Evolutionary conservation across 768 basidiomycete species (phyloP).

Genomic region (Daedalea quercina): DNA sequence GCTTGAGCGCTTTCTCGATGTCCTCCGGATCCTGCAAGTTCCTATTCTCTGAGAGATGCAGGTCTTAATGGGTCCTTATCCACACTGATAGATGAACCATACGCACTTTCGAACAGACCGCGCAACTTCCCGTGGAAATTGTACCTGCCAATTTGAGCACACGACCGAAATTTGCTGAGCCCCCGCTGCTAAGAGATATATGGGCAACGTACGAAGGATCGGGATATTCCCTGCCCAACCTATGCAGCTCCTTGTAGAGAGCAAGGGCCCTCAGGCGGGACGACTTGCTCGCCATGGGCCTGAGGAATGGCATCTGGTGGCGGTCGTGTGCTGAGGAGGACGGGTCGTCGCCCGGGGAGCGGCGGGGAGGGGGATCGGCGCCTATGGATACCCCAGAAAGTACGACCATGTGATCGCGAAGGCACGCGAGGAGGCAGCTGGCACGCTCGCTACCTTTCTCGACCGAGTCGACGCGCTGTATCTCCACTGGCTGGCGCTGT

Average conservation of each 20-base stretch:
- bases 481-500: neutral
- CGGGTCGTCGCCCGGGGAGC: neutral
- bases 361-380: neutral
- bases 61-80: neutral
- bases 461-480: too few relatives aligned
- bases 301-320: neutral
- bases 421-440: neutral
- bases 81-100: neutral
- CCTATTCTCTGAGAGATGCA: conserved; percentile 48
- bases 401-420: conserved; percentile 5
- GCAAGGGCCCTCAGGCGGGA: conserved; percentile 60
- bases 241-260: conserved; percentile 77
- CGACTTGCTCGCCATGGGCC: conserved; percentile 39
- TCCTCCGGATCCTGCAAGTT: conserved; percentile 58
- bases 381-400: neutral
- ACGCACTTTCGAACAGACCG: conserved; percentile 66
- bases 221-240: conserved; percentile 76
- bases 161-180: neutral
- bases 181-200: neutral
- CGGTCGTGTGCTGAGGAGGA: neutral
- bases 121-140: conserved; percentile 72
- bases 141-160: conserved; percentile 40
- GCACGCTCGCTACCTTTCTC: too few relatives aligned
- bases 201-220: conserved; percentile 60
- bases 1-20: conserved; percentile 66